A percentile compares a stretch with the other conserved stretches of the same genome.
Evolutionary conservation across 345 rosid genomes (phyloP).

Genomic region (Triadica sebifera): DNA sequence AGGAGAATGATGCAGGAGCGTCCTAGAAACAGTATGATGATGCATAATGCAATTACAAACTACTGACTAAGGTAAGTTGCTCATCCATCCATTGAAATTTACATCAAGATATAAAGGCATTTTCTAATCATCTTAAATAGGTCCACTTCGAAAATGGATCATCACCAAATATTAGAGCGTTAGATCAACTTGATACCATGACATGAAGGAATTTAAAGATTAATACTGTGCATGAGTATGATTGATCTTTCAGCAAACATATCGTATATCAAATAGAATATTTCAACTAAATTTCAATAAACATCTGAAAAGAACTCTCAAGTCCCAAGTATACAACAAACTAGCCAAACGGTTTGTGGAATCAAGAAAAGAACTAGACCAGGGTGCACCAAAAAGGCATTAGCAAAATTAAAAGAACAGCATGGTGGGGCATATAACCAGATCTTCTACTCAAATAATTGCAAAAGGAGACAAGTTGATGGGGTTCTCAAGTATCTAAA

Average conservation of each 20-base stretch:
- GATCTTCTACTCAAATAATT: neutral
- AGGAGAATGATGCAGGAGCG: too few relatives aligned
- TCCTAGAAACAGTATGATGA: neutral
- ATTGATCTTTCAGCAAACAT: neutral
- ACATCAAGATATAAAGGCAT: neutral
- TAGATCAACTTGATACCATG: neutral
- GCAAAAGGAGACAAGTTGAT: neutral
- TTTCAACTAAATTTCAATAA: neutral
- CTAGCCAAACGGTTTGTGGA: neutral
- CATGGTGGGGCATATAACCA: neutral
- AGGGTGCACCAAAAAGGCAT: neutral
- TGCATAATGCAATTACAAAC: neutral
- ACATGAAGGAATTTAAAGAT: neutral
- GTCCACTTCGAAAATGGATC: neutral
- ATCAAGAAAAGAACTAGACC: neutral
- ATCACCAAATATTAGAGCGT: neutral
- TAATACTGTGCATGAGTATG: neutral
- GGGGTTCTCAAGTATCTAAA: neutral
- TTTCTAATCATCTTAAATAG: neutral
- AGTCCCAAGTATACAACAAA: neutral
- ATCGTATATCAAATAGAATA: conserved; percentile 26
- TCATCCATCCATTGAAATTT: neutral
- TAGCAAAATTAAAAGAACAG: neutral
- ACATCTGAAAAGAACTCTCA: neutral
- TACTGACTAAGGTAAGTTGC: neutral